A percentile compares a stretch with the other conserved stretches of the same genome.
These are phyloP conservation scores for Davidsoniella neocaledoniae DNA, from an alignment of 2,329 filamentous ascomycete species.

Conservation along the genomic window DNA sequence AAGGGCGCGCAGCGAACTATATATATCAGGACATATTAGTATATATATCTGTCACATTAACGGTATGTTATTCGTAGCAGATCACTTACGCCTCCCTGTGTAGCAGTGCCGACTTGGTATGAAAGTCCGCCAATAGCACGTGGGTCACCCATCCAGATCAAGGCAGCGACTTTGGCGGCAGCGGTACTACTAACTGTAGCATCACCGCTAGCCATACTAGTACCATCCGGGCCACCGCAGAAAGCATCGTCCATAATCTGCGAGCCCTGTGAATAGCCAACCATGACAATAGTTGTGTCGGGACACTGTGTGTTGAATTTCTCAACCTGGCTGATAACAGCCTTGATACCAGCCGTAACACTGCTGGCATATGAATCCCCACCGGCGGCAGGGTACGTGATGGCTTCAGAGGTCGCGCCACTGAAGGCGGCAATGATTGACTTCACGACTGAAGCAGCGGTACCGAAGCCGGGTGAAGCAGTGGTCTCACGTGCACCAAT, in stretches of 20 bases:
- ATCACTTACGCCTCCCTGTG: conserved; percentile 34
- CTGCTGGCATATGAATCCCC: conserved; percentile 44
- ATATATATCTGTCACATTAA: not conserved
- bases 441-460: conserved; percentile 32
- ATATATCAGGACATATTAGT: not conserved
- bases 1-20: conserved; percentile 43
- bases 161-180: conserved; percentile 40
- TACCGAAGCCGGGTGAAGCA: conserved; percentile 34
- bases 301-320: conserved; percentile 39
- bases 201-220: conserved; percentile 27
- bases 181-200: conserved; percentile 29
- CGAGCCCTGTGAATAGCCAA: conserved; percentile 47
- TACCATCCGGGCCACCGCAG: conserved; percentile 40
- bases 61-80: not conserved
- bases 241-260: conserved; percentile 48
- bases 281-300: conserved; percentile 37
- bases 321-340: conserved; percentile 43
- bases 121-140: conserved; percentile 36
- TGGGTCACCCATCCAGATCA: conserved; percentile 49
- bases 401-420: conserved; percentile 36
- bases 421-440: conserved; percentile 29
- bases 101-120: conserved; percentile 45
- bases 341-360: conserved; percentile 37
- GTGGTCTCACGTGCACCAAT: conserved; percentile 32
- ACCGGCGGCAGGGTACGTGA: conserved; percentile 45